These are phyloP conservation scores for Hysterangium stoloniferum DNA, from an alignment of 768 basidiomycete genomes.

Conservation along the genomic window DNA sequence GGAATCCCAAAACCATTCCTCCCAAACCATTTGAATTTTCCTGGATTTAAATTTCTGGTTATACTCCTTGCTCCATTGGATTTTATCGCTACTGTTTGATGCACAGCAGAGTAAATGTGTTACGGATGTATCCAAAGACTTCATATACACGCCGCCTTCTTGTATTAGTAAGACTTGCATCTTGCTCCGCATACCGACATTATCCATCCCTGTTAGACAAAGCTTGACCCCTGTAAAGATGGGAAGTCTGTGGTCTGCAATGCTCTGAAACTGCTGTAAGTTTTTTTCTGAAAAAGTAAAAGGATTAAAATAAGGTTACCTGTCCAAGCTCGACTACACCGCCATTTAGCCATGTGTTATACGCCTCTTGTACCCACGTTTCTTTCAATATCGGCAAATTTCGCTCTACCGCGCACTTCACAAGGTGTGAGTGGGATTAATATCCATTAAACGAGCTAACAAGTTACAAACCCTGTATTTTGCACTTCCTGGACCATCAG, in stretches of 20 bases:
- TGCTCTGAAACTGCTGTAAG: constrained; percentile 37
- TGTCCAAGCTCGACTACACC: constrained; percentile 66
- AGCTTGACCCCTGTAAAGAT: constrained; percentile 65
- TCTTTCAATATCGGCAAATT: constrained; percentile 73
- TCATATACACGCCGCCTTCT: constrained; percentile 63
- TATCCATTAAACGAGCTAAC: not conserved
- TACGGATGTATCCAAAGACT: constrained; percentile 43
- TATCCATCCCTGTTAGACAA: constrained; percentile 69
- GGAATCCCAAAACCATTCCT: constrained; percentile 97
- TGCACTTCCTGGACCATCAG: constrained; percentile 68
- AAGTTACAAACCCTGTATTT: constrained; percentile 63
- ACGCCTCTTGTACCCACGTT: constrained; percentile 67
- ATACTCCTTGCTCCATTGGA: constrained; percentile 71
- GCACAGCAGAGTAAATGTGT: constrained; percentile 79
- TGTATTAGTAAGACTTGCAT: constrained; percentile 54
- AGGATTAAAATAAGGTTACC: constrained; percentile 31
- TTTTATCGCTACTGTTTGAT: constrained; percentile 55
- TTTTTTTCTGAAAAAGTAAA: not conserved
- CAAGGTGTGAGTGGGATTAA: constrained; percentile 1
- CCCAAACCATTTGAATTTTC: constrained; percentile 77
- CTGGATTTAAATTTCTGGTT: constrained; percentile 53
- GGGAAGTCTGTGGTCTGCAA: constrained; percentile 54
- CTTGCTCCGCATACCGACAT: constrained; percentile 47
- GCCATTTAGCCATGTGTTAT: constrained; percentile 69
- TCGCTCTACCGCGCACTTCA: constrained; percentile 73